These are phyloP conservation scores for Suillus occidentalis DNA, from an alignment of 768 basidiomycete species.

Conservation along the genomic window DNA sequence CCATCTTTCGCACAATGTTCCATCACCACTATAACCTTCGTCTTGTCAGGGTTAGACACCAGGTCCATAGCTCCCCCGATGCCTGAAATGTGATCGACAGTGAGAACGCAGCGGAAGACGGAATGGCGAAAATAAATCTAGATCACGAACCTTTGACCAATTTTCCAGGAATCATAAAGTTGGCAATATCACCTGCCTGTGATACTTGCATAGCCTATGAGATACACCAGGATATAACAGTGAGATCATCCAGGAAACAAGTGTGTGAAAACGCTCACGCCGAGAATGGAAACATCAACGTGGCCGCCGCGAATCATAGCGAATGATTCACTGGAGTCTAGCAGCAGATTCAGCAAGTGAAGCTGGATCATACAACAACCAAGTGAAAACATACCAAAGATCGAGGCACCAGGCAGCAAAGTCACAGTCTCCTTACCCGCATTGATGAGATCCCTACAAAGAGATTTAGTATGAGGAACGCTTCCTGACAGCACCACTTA, in stretches of 20 bases:
- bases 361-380: neutral
- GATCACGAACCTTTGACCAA: constrained; percentile 65
- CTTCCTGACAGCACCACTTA: constrained; percentile 37
- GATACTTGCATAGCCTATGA: constrained; percentile 91
- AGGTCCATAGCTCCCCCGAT: constrained; percentile 98
- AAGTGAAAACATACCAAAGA: constrained; percentile 65
- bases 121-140: neutral
- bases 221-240: constrained; percentile 7
- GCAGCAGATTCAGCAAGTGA: constrained; percentile 8
- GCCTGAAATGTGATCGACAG: constrained; percentile 42
- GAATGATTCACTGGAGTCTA: constrained; percentile 91
- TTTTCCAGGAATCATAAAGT: constrained; percentile 98
- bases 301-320: constrained; percentile 98
- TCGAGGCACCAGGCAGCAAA: constrained; percentile 84
- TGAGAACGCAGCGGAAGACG: constrained; percentile 12
- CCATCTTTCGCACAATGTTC: constrained; percentile 92
- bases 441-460: constrained; percentile 80
- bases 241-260: constrained; percentile 1
- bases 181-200: constrained; percentile 89
- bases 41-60: constrained; percentile 94
- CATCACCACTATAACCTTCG: constrained; percentile 87
- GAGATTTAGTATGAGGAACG: constrained; percentile 10
- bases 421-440: constrained; percentile 96
- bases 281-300: constrained; percentile 90
- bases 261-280: constrained; percentile 49